phyloP scores from a whole-genome alignment of 768 basidiomycete species.

The Chalciporus pseudorubinellus region DNA sequence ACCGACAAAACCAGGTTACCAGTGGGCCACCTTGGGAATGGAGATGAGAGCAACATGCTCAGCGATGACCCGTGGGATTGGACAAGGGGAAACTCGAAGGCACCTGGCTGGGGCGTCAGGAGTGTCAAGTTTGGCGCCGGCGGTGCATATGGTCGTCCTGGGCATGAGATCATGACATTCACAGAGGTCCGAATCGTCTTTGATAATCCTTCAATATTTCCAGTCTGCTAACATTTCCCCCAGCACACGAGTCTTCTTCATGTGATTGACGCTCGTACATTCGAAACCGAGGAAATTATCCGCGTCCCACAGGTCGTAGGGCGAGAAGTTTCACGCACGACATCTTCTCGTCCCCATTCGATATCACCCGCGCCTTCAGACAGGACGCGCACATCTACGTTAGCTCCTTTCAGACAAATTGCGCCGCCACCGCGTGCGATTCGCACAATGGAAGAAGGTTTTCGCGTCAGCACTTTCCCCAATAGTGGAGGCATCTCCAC shows the following conservation, averaged over 20 bases:
- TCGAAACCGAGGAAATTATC: constrained; percentile 71
- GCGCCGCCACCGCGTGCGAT: constrained; percentile 35
- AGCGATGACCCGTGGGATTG: constrained; percentile 69
- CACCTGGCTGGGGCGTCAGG: constrained; percentile 81
- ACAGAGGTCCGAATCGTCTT: constrained; percentile 66
- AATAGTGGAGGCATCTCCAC: constrained; percentile 9
- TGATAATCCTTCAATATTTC: background rate
- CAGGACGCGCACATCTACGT: constrained; percentile 6
- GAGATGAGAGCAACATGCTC: constrained; percentile 49
- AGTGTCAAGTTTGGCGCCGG: constrained; percentile 82
- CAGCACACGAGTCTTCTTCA: constrained; percentile 84
- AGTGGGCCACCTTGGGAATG: constrained; percentile 33
- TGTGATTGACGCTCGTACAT: constrained; percentile 83
- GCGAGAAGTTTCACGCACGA: constrained; percentile 13
- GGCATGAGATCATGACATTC: constrained; percentile 81
- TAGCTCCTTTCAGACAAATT: constrained; percentile 15
- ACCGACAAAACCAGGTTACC: constrained; percentile 43
- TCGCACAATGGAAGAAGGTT: constrained; percentile 56
- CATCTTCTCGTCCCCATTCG: constrained; percentile 11
- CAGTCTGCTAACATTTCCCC: constrained; percentile 8
- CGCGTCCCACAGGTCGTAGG: constrained; percentile 46
- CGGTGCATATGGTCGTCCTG: constrained; percentile 43
- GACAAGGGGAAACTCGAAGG: constrained; percentile 52
- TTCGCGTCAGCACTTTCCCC: constrained; percentile 37
- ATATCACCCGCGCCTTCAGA: constrained; percentile 12